Base-by-base conservation (phyloP, 2,329 filamentous ascomycete genomes). In the Mariannaea elegans region DNA sequence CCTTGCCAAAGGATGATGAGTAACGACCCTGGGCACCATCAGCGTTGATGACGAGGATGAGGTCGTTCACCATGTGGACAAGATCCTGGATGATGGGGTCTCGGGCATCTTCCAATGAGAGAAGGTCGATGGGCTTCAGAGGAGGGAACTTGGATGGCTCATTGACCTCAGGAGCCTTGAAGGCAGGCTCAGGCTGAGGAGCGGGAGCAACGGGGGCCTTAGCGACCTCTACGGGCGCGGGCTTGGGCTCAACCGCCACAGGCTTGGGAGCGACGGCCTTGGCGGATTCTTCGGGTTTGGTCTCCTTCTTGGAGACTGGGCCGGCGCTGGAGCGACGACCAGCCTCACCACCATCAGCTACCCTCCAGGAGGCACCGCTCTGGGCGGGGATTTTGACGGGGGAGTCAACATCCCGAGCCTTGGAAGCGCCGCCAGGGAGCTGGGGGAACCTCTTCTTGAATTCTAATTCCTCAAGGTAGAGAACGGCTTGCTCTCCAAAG, bases 401-500 rank as follows among this genome's bases (percentile, higher is more conserved):
- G 73, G 88, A 85, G 70, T 90, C 89, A 42, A 84, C 81, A 56
- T 88, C 84, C 44, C 78, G 77, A 13, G 74, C 70, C 64, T 78
- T 75, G 63, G 84, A 84, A 62, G 82, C 76, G 58, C 77, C 76
- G 45, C 71, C 69, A 36, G 77, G 57, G 66, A 77, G 80, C 72
- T 78, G 81, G 68, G 79, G 86, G 81, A 97, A 97, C 58, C 92
- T 89, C 78, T 90, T 93, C 74, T 90, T 88, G 81, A 97, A 97
- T 72, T 97, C 93, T 67, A 90, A 87, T 80, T 99, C 95, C 79
- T 99, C 95, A 51, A 99, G 89, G 80, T 97, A 98, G 23, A 97
- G 87, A 44, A 99, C 94, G 16, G 91, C 91, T 75, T 97, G 92
- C 80, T 99, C 95, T 71, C 94, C 95, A 68, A 91, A 97, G 19